These are phyloP conservation scores for Pinus albicaulis DNA, from an alignment of 75 land plant genomes.

Conservation along the genomic window DNA sequence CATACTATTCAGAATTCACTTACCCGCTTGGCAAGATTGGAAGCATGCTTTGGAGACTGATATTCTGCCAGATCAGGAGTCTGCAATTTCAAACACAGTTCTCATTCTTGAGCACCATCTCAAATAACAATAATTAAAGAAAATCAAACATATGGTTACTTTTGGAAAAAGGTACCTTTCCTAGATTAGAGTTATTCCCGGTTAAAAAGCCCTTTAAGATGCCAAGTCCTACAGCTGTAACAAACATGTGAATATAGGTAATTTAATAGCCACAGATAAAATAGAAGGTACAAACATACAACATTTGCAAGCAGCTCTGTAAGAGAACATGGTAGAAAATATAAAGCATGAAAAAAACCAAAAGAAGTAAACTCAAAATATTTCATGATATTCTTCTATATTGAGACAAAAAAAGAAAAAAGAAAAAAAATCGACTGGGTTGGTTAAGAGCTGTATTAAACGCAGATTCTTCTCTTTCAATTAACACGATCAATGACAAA, in stretches of 20 bases:
- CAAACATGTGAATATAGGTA: background rate
- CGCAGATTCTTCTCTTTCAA: too few species aligned
- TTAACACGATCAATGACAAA: too few species aligned
- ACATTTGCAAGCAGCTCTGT: background rate
- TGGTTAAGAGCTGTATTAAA: too few species aligned
- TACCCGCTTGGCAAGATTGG: constrained; percentile 46
- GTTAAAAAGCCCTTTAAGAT: constrained; percentile 72
- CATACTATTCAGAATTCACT: background rate
- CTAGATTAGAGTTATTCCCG: constrained; percentile 33
- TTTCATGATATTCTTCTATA: background rate
- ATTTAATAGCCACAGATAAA: constrained; percentile 1
- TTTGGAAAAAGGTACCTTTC: constrained; percentile 35
- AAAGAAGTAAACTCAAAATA: background rate
- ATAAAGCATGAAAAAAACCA: background rate
- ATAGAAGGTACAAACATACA: background rate
- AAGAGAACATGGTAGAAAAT: background rate
- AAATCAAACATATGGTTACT: background rate
- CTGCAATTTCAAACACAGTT: constrained; percentile 1
- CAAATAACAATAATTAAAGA: background rate
- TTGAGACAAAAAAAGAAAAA: background rate
- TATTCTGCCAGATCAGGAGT: constrained; percentile 8
- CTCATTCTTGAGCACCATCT: background rate
- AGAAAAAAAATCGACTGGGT: background rate
- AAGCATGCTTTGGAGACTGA: constrained; percentile 22
- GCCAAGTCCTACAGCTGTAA: constrained; percentile 85